These are phyloP conservation scores for Obelidium mucronatum DNA, from an alignment of 192 early-diverging fungal genomes.

Conservation along the genomic window DNA sequence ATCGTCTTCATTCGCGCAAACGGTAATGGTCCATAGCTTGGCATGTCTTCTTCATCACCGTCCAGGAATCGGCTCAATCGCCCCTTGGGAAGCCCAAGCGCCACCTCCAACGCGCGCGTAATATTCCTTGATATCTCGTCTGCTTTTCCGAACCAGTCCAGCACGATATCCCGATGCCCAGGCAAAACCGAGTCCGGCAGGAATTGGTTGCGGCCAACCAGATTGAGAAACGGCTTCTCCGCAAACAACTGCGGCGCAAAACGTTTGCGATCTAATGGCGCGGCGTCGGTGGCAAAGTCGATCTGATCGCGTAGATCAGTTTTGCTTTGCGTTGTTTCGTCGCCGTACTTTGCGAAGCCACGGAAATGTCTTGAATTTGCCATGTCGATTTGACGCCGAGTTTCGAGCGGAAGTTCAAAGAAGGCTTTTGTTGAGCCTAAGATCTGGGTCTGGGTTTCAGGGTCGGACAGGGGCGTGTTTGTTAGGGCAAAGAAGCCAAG, in stretches of 20 bases:
- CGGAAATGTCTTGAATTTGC: conserved; percentile 12
- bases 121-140: background rate
- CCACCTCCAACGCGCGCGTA: background rate
- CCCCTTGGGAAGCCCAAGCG: background rate
- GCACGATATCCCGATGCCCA: conserved; percentile 1
- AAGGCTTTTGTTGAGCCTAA: background rate
- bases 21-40: background rate
- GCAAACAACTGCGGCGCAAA: background rate
- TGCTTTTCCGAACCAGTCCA: background rate
- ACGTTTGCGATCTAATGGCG: background rate
- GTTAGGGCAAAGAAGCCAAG: conserved; percentile 11
- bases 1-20: conserved; percentile 17
- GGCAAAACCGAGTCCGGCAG: background rate
- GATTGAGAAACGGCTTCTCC: background rate
- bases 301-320: conserved; percentile 8
- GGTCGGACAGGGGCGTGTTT: conserved; percentile 4
- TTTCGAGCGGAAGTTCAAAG: conserved; percentile 6
- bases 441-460: background rate
- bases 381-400: conserved; percentile 14
- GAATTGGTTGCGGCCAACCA: conserved; percentile 4
- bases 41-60: background rate
- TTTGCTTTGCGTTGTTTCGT: background rate
- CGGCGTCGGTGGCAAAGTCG: background rate
- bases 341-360: background rate
- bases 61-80: background rate